Evolutionary conservation across 2,329 filamentous ascomycete genomes (phyloP), one percentile per base, ranked within the genome.

Genomic region (Penicillium rolfsii): DNA sequence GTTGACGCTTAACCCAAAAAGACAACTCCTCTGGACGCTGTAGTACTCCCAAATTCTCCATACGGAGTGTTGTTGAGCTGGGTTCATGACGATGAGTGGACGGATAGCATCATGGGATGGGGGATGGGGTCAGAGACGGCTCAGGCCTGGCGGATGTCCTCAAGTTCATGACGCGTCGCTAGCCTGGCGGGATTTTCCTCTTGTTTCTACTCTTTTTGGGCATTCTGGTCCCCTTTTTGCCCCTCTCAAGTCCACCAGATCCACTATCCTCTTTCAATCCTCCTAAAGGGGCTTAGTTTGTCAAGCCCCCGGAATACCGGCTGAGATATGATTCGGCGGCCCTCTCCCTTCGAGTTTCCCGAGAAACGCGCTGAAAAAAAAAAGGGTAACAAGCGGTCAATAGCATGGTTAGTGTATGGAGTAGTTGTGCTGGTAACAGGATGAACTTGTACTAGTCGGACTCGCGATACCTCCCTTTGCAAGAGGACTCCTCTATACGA

Each of bases 291-390:
- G 33, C 22, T 9, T 35, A 57, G 58, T 49, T 43, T 36, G 33
- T 22, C 19, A 35, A 49, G 50, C 33, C 22, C 33, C 35, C 38
- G 38, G 38, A 55, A 30, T 12, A 14, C 50, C 49, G 56, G 49
- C 56, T 41, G 48, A 12, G 49, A 52, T 28, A 45, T 30, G 41
- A 52, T 53, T 53, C 38, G 56, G 55, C 36, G 45, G 24, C 43
- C 49, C 36, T 22, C 28, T 38, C 35, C 35, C 22, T 24, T 49
- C 57, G 24, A 43, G 22, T 60, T 68, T 56, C 63, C 57, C 67
- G 67, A 68, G 57, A 49, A 64, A 67, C 52, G 63, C 66, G 66
- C 65, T 67, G 55, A 46, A 60, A 65, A 64, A 53, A 50, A 36
- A 33, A 33, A 33, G 30, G 30, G 30, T n/a, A 63, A 63, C 54